Evolutionary conservation across 148 eudicot genomes (phyloP).

Genomic region (Vaccinium myrtillus): DNA sequence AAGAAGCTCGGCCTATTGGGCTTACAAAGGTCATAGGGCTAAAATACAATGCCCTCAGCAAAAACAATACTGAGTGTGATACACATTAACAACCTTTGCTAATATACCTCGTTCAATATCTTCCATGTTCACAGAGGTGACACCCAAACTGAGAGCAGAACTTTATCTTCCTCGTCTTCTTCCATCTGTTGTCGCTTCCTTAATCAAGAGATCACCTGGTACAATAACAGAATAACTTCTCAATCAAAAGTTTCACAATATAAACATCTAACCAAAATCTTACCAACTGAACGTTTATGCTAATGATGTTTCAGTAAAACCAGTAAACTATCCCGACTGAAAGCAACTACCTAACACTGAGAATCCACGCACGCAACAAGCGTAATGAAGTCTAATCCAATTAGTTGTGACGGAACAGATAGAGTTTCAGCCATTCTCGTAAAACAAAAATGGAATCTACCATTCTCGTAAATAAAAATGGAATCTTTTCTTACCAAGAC

Average conservation of each 20-base stretch:
- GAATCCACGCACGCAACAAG: not conserved
- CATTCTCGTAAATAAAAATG: no score
- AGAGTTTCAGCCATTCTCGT: not conserved
- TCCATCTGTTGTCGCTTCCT: conserved; percentile 31
- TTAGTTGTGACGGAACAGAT: not conserved
- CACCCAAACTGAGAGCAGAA: conserved; percentile 75
- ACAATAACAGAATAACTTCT: not conserved
- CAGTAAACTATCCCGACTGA: not conserved
- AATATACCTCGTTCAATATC: conserved; percentile 71
- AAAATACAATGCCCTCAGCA: not conserved
- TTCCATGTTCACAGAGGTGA: conserved; percentile 81
- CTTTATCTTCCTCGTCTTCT: conserved; percentile 68
- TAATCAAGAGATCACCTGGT: conserved; percentile 10
- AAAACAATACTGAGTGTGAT: not conserved
- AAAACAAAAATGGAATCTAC: no score
- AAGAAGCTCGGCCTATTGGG: no score
- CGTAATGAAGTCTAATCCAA: not conserved
- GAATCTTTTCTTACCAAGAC: no score
- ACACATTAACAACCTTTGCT: conserved; percentile 47
- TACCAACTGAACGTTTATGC: not conserved
- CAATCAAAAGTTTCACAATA: not conserved
- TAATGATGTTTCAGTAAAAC: not conserved
- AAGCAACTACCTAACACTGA: not conserved
- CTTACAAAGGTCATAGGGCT: not conserved
- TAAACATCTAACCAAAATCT: not conserved